phyloP scores from a whole-genome alignment of 352 stramenopile genomes.

The Phytopythium montanum region DNA sequence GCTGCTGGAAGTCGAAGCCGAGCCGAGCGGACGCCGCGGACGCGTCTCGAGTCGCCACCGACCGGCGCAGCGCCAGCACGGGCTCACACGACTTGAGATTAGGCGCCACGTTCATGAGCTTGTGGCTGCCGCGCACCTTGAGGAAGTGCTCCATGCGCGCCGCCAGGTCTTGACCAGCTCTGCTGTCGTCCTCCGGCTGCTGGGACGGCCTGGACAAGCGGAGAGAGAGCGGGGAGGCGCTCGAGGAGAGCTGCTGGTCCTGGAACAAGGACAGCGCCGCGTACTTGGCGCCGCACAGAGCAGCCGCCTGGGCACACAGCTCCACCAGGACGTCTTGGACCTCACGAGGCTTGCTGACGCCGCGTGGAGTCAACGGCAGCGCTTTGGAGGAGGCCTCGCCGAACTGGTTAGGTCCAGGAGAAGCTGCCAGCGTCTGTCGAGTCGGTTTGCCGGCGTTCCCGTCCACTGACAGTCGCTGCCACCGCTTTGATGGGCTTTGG shows the following conservation, averaged over 20 bases:
- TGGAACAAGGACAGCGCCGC: conserved; percentile 59
- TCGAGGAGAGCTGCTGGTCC: not conserved
- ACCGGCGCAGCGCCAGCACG: conserved; percentile 37
- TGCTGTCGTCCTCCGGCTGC: conserved; percentile 8
- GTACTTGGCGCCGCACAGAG: conserved; percentile 40
- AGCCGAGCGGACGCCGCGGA: conserved; percentile 14
- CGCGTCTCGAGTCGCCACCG: conserved; percentile 50
- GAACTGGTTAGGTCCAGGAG: conserved; percentile 21
- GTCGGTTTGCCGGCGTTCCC: not conserved
- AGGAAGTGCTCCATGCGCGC: conserved; percentile 39
- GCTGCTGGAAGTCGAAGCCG: conserved; percentile 44
- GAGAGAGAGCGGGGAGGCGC: not conserved
- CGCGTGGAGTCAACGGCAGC: conserved; percentile 17
- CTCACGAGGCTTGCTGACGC: conserved; percentile 22
- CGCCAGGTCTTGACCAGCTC: not conserved
- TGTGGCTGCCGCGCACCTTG: conserved; percentile 35
- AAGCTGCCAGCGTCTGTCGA: not conserved
- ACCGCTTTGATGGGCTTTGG: not conserved
- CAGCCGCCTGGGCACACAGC: conserved; percentile 45
- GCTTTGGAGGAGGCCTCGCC: conserved; percentile 5
- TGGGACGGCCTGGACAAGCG: not conserved
- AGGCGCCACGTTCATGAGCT: conserved; percentile 49
- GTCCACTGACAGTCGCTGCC: conserved; percentile 1
- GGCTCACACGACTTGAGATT: conserved; percentile 71
- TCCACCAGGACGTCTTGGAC: conserved; percentile 58